Conservation (phyloP, 75 land plant genomes). For the Chamaecyparis obtusa region DNA sequence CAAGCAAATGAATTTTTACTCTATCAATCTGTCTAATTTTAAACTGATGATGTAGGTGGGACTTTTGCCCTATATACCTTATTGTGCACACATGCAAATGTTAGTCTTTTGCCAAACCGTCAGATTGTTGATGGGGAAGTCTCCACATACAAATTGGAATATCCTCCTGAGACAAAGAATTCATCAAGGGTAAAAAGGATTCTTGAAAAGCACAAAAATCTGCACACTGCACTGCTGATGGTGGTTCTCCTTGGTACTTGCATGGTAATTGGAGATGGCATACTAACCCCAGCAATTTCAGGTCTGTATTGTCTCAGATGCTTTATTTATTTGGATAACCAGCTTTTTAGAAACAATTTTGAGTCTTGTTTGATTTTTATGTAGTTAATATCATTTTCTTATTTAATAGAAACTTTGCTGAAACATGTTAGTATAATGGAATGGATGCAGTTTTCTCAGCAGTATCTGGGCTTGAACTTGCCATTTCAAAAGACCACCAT, state of each 20-base stretch:
- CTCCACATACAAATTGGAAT: slow-evolving; percentile 50
- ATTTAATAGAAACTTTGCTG: background rate
- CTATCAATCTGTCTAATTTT: background rate
- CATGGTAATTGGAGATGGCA: slow-evolving; percentile 79
- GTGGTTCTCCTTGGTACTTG: slow-evolving; percentile 67
- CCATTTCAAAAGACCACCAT: slow-evolving; percentile 26
- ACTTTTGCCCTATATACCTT: slow-evolving; percentile 63
- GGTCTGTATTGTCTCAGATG: slow-evolving; percentile 26
- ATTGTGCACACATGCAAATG: slow-evolving; percentile 58
- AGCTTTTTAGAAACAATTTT: background rate
- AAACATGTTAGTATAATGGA: background rate
- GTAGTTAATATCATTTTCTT: background rate
- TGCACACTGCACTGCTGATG: slow-evolving; percentile 42
- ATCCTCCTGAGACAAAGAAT: slow-evolving; percentile 16
- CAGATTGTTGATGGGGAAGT: slow-evolving; percentile 64
- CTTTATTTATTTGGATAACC: background rate
- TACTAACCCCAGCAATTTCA: slow-evolving; percentile 65
- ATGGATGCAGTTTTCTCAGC: slow-evolving; percentile 45
- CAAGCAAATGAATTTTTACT: slow-evolving; percentile 10
- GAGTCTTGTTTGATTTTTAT: background rate
- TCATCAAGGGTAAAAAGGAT: slow-evolving; percentile 23
- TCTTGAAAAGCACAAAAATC: slow-evolving; percentile 53
- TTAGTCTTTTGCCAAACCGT: slow-evolving; percentile 55
- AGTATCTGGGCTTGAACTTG: slow-evolving; percentile 45
- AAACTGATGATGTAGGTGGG: slow-evolving; percentile 50